phyloP scores from a whole-genome alignment of 768 basidiomycete genomes.

The Mycena latifolia region DNA sequence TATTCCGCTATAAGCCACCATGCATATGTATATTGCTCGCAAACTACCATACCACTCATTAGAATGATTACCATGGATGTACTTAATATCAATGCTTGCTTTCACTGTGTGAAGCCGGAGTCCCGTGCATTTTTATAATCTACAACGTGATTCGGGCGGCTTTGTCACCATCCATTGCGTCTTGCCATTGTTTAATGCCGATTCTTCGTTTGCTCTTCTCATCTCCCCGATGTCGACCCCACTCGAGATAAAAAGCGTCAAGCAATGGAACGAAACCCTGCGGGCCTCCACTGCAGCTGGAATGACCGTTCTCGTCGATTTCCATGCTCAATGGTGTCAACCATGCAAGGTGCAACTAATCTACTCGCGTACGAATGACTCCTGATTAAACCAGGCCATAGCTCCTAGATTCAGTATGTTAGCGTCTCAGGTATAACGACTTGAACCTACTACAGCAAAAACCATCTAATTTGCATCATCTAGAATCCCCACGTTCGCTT shows the following conservation, averaged over 20 bases:
- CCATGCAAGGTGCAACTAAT: conserved; percentile 35
- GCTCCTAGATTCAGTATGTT: conserved; percentile 32
- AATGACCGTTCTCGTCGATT: conserved; percentile 32
- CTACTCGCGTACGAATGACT: background rate
- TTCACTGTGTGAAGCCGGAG: too few relatives aligned
- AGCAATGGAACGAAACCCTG: conserved; percentile 54
- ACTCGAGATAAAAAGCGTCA: conserved; percentile 32
- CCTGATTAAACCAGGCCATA: conserved; percentile 17
- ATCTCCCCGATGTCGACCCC: conserved; percentile 2
- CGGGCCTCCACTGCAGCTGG: conserved; percentile 40
- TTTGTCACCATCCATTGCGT: background rate
- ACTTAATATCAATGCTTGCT: too few relatives aligned
- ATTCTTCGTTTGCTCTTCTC: background rate
- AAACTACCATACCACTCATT: conserved; percentile 14
- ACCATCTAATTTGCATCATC: background rate
- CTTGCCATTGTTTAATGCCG: background rate
- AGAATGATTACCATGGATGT: background rate
- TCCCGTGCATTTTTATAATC: too few relatives aligned
- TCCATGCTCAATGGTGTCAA: conserved; percentile 37
- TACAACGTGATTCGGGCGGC: background rate
- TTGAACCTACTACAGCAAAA: background rate
- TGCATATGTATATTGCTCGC: conserved; percentile 18
- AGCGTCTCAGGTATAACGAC: conserved; percentile 6
- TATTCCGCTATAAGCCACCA: conserved; percentile 9
- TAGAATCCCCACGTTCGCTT: conserved; percentile 34